A percentile compares a stretch with the other conserved stretches of the same genome.
phyloP scores from a whole-genome alignment of 352 stramenopile genomes.

The Globisporangium takayamanum region DNA sequence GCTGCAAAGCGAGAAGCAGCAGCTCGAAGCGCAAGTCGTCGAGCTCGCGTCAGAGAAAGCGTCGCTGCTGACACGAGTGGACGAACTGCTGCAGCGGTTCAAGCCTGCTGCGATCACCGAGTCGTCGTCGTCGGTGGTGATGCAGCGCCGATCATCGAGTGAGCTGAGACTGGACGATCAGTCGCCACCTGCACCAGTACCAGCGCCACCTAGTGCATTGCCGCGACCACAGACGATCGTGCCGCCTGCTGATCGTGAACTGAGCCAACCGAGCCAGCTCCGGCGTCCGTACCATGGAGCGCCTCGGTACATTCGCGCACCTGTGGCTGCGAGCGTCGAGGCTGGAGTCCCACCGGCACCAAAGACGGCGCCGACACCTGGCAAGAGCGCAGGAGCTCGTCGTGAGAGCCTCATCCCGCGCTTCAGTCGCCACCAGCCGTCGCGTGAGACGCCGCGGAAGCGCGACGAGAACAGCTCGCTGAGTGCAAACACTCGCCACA shows the following conservation, averaged over 20 bases:
- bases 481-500: constrained; percentile 1
- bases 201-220: background rate
- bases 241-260: constrained; percentile 1
- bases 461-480: constrained; percentile 5
- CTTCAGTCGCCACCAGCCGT: background rate
- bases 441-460: constrained; percentile 1
- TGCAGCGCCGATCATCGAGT: background rate
- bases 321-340: constrained; percentile 1
- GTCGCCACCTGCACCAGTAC: background rate
- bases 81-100: constrained; percentile 5
- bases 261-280: constrained; percentile 3
- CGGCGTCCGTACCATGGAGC: background rate
- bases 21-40: constrained; percentile 20
- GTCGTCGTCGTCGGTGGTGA: background rate
- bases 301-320: constrained; percentile 1
- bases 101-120: background rate
- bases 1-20: constrained; percentile 22
- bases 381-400: constrained; percentile 1
- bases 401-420: constrained; percentile 15
- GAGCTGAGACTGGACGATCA: background rate
- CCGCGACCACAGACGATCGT: background rate
- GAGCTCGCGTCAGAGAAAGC: constrained; percentile 23
- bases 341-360: background rate
- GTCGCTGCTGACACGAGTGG: constrained; percentile 4
- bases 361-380: constrained; percentile 6